Conservation (phyloP, 768 basidiomycete genomes). For the Tricholoma matsutake region DNA sequence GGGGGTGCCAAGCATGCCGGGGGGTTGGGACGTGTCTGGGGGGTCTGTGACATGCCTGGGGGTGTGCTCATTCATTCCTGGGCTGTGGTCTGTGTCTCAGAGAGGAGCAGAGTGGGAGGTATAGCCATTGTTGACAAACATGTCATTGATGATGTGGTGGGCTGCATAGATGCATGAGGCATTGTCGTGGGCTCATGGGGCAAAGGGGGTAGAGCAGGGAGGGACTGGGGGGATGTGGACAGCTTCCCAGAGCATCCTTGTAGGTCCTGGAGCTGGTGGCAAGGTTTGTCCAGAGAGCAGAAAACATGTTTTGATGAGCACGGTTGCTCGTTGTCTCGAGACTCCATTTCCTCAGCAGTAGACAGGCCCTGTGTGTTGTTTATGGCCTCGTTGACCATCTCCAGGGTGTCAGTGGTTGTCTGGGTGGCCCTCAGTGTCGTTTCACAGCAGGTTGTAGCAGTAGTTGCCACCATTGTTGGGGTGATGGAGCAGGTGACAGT, state of each 20-base stretch:
- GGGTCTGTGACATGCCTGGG: background rate
- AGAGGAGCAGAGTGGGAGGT: background rate
- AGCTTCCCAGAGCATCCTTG: background rate
- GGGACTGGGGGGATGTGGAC: too few species aligned
- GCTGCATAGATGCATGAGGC: background rate
- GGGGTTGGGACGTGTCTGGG: background rate
- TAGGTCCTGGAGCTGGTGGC: background rate
- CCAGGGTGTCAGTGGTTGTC: too few species aligned
- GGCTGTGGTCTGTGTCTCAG: background rate
- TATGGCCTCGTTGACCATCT: too few species aligned
- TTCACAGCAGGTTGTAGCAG: too few species aligned
- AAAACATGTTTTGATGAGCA: too few species aligned
- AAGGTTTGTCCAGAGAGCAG: too few species aligned
- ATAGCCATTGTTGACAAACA: background rate
- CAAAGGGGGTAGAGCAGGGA: background rate
- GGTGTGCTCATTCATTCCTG: background rate
- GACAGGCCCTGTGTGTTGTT: too few species aligned
- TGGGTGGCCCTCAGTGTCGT: too few species aligned
- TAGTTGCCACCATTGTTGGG: too few species aligned
- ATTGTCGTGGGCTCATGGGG: background rate
- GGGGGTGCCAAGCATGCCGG: background rate
- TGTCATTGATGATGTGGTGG: background rate
- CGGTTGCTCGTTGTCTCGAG: too few species aligned
- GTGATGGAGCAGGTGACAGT: too few species aligned
- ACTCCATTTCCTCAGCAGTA: too few species aligned